Conservation (phyloP, 495 filamentous ascomycete species). For the Neurospora sublineolata region DNA sequence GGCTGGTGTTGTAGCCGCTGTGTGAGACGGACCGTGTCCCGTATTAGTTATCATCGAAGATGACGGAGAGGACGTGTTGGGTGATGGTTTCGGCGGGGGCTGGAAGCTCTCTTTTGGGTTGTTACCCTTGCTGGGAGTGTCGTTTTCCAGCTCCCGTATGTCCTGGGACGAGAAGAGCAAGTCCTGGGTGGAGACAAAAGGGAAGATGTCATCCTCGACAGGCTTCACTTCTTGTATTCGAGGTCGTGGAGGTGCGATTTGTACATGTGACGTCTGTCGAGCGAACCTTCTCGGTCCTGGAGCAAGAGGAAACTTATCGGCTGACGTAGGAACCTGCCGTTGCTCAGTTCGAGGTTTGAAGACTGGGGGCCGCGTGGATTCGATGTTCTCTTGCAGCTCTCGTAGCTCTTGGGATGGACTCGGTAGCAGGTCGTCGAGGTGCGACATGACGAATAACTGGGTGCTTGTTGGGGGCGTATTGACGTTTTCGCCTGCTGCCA, state of each 20-base stretch:
- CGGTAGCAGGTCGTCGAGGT: slow-evolving; percentile 39
- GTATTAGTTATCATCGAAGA: neutral
- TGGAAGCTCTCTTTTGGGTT: neutral
- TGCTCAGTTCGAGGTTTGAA: neutral
- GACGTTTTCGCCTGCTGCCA: neutral
- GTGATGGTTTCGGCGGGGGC: neutral
- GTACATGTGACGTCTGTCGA: neutral
- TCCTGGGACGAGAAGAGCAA: slow-evolving; percentile 36
- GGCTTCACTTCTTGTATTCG: neutral
- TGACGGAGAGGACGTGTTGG: neutral
- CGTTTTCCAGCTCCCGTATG: slow-evolving; percentile 28
- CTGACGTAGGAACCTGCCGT: neutral
- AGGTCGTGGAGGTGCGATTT: neutral
- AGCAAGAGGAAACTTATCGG: neutral
- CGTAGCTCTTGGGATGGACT: slow-evolving; percentile 34
- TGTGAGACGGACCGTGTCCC: neutral
- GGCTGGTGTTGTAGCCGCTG: neutral
- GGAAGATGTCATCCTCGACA: slow-evolving; percentile 9
- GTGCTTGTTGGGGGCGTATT: neutral
- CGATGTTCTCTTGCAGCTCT: slow-evolving; percentile 17
- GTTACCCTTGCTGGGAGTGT: slow-evolving; percentile 5
- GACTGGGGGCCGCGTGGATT: too few relatives aligned
- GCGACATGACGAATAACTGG: neutral
- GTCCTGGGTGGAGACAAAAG: slow-evolving; percentile 36
- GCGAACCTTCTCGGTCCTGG: neutral